These are phyloP conservation scores for Paraglomus brasilianum DNA, from an alignment of 192 early-diverging fungal species.

Conservation along the genomic window DNA sequence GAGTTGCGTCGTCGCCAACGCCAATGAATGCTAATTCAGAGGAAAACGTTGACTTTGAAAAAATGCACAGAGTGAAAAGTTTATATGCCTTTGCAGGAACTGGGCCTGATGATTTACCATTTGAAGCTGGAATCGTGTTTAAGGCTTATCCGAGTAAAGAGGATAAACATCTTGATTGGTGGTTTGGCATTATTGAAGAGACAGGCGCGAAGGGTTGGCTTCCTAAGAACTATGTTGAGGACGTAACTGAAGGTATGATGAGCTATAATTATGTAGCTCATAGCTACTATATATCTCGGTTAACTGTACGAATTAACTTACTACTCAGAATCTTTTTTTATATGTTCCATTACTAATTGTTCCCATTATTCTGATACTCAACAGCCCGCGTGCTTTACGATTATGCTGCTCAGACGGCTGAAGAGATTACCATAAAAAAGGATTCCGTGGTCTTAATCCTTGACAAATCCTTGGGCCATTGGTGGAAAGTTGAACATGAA, in stretches of 20 bases:
- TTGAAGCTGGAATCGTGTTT: conserved; percentile 43
- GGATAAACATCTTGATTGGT: conserved; percentile 46
- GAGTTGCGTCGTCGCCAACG: neutral
- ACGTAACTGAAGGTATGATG: conserved; percentile 36
- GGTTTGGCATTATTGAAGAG: conserved; percentile 44
- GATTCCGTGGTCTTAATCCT: conserved; percentile 63
- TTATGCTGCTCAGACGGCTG: conserved; percentile 44
- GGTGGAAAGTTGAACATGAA: conserved; percentile 47
- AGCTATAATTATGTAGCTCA: neutral
- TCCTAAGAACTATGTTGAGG: conserved; percentile 48
- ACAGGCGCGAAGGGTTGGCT: conserved; percentile 45
- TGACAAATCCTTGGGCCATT: conserved; percentile 47
- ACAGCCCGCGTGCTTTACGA: conserved; percentile 45
- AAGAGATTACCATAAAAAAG: conserved; percentile 61
- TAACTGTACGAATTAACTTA: neutral
- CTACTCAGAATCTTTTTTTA: neutral
- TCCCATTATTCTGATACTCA: neutral
- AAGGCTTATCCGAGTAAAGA: conserved; percentile 38
- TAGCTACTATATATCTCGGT: neutral
- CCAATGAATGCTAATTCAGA: neutral
- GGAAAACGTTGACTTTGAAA: conserved; percentile 36
- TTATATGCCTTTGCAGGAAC: conserved; percentile 46
- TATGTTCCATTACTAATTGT: neutral
- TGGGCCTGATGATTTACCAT: conserved; percentile 39
- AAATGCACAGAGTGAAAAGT: conserved; percentile 35